Base-by-base conservation (phyloP, 2,329 filamentous ascomycete genomes). In the Paecilomyces dactylethromorphus region DNA sequence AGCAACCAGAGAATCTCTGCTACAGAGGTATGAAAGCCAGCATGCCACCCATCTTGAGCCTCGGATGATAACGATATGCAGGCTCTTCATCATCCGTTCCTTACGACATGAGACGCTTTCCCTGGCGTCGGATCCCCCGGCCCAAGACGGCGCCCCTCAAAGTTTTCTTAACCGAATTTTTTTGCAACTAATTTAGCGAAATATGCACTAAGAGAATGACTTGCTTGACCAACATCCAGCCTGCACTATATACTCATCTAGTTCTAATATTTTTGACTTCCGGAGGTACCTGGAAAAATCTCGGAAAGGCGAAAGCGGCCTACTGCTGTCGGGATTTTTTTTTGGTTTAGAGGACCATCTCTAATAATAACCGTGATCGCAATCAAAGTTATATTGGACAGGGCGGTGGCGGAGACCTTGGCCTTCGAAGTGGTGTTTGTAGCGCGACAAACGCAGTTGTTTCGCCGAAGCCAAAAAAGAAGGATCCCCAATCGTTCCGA, bases 1-100 rank as follows among this genome's bases (percentile, higher is more conserved):
- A 88, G 83, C 69, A 77, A 81, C 12, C 73, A 79, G 45, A 83
- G 94, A 63, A 76, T 88, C 62, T 87, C 83, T 13, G 91, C 92
- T 53, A 77, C 79, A 57, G 73, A 88, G 79, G 88, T 84, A 69
- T 65, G 68, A 63, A 26, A 60, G 7, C 35, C 15, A 39, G 35
- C 3, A n/a, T 39, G 12, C n/a, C 8, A 39, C 5, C 26, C 6
- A n/a, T n/a, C 6, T 39, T 13, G 35, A 39, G 35, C 13, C 13
- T 15, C 35, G 15, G n/a, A 39, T 6, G 18, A 3, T 45, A 45
- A 45, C 39, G 2, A 10, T 55, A 13, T 18, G 32, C 35, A 78
- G 75, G 75, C 69, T 52, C 63, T 78, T 35, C 56, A 64, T 13
- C 75, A 78, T 66, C 69, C 73, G n/a, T 77, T 72, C 62, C 69